Evolutionary conservation across 345 rosid species (phyloP), one percentile per base, ranked within the genome.

Genomic region (Sisymbrium irio): DNA sequence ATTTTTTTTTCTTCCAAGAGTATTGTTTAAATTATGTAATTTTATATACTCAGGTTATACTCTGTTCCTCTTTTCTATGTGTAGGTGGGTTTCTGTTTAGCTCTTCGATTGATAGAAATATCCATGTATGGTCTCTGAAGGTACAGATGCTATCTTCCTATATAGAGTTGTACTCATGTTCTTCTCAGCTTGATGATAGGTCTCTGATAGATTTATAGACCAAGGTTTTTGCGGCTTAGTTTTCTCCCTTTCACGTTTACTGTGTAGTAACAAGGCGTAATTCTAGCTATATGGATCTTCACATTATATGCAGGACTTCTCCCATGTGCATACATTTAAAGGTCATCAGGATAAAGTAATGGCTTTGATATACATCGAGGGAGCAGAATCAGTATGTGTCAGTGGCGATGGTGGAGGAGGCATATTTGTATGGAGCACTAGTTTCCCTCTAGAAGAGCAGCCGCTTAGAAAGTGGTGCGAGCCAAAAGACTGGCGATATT

Each of bases 401-500:
- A 91, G 88, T 65, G 96, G 86, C 11, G 98, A 94, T 20, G 55
- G 90, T 73, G 98, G 89, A 78, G 95, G 98, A 59, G 96, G 96
- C 72, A 88, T 94, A 67, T 91, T 76, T 82, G 77, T 89, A 36
- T 94, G 98, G 98, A 80, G 83, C 73, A 65, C 84, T 46, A 73
- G 62, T 58, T 19, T 49, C 53, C 93, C 96, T 49, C 78, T 89
- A 25, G 77, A 58, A 69, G 81, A 88, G 66, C 88, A 88, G 66
- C 95, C 93, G 9, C 55, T 87, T 18, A 91, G 82, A 72, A 88
- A 85, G 78, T 94, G 96, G 98, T 81, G 79, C 35, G 98, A 91
- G 78, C 80, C 84, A 82, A 87, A 88, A 76, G 98, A 94, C 83
- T 94, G 98, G 98, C 88, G 95, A 32, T 94, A 88, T 80, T 85